These are phyloP conservation scores for Hypoxylon sp. DNA, from an alignment of 2,329 filamentous ascomycete genomes.

Conservation along the genomic window DNA sequence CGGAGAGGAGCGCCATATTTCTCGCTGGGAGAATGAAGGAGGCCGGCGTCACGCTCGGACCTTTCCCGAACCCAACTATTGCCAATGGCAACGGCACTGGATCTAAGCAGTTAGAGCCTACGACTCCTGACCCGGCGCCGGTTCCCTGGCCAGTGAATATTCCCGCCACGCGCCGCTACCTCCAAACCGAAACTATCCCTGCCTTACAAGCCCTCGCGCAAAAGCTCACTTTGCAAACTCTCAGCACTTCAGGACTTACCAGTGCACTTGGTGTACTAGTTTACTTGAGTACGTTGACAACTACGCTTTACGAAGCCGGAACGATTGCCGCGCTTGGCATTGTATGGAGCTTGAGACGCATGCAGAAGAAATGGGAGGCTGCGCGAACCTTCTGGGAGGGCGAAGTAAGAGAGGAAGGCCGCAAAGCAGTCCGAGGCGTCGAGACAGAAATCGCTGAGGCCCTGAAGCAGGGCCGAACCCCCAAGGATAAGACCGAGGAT, in stretches of 20 bases:
- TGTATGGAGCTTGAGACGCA: constrained; percentile 69
- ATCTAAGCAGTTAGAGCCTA: constrained; percentile 17
- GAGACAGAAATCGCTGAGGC: constrained; percentile 67
- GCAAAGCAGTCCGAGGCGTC: constrained; percentile 71
- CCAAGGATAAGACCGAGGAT: constrained; percentile 29
- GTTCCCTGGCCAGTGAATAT: constrained; percentile 81
- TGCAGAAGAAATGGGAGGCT: constrained; percentile 75
- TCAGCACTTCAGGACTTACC: constrained; percentile 78
- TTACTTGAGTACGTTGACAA: constrained; percentile 69
- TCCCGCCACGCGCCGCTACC: constrained; percentile 75
- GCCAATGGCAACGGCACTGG: constrained; percentile 38
- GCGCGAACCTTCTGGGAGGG: constrained; percentile 74
- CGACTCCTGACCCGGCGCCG: constrained; percentile 6
- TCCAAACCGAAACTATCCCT: constrained; percentile 76
- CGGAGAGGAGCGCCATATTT: constrained; percentile 87
- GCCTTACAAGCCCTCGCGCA: constrained; percentile 81
- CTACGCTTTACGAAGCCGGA: constrained; percentile 72
- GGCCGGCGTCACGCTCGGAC: constrained; percentile 51
- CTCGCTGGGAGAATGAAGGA: constrained; percentile 81
- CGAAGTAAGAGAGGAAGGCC: constrained; percentile 76
- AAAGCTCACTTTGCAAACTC: constrained; percentile 79
- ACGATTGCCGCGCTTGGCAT: constrained; percentile 73
- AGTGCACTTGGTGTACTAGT: constrained; percentile 68
- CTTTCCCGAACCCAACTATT: constrained; percentile 26
- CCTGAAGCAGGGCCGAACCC: constrained; percentile 52